phyloP scores from a whole-genome alignment of 2,329 filamentous ascomycete genomes.

The Sclerotinia subarctica region DNA sequence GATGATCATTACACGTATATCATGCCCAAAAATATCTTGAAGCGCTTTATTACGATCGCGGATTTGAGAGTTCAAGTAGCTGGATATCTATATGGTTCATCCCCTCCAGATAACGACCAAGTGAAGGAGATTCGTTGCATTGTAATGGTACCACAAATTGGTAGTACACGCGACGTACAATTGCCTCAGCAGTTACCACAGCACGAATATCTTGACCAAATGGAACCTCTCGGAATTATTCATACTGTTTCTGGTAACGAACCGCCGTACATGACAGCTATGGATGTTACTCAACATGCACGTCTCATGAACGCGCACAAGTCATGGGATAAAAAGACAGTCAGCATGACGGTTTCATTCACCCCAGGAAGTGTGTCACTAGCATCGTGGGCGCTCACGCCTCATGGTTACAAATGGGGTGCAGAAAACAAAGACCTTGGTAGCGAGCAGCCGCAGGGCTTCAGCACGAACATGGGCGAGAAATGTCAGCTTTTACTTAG shows the following conservation, averaged over 20 bases:
- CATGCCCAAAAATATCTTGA: constrained; percentile 98
- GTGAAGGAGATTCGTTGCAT: constrained; percentile 97
- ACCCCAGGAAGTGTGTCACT: constrained; percentile 95
- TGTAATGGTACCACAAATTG: constrained; percentile 96
- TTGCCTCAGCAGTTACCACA: constrained; percentile 86
- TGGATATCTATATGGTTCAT: constrained; percentile 90
- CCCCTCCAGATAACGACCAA: constrained; percentile 89
- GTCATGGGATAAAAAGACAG: constrained; percentile 79
- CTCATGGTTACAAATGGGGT: constrained; percentile 93
- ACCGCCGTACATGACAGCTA: constrained; percentile 91
- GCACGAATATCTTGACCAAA: constrained; percentile 79
- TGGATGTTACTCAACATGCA: constrained; percentile 91
- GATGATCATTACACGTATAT: constrained; percentile 90
- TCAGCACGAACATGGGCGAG: constrained; percentile 86
- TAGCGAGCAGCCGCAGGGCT: constrained; percentile 91
- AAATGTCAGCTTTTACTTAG: constrained; percentile 93
- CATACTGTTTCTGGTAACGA: constrained; percentile 95
- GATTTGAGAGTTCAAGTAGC: constrained; percentile 96
- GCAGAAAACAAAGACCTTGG: constrained; percentile 90
- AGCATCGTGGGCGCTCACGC: constrained; percentile 88
- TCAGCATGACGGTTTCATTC: constrained; percentile 94
- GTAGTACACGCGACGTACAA: constrained; percentile 87
- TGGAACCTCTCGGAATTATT: constrained; percentile 92
- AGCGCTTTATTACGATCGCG: constrained; percentile 96
- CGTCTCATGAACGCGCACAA: constrained; percentile 81